These are phyloP conservation scores for Phytophthora litchii DNA, from an alignment of 352 stramenopile species.

Conservation along the genomic window DNA sequence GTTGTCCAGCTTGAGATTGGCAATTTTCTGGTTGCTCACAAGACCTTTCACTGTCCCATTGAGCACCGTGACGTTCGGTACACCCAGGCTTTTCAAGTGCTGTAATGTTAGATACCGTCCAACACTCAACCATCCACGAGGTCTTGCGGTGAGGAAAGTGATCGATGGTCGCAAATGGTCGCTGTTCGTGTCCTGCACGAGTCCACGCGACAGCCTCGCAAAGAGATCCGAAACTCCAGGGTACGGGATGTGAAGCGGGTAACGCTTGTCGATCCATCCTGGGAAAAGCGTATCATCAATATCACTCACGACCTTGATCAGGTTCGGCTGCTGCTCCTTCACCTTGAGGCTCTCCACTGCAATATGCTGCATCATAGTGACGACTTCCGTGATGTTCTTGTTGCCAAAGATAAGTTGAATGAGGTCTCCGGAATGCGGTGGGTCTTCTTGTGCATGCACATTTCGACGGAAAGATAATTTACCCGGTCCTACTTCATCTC, in stretches of 20 bases:
- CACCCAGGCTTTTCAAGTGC: slow-evolving; percentile 74
- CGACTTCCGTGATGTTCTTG: slow-evolving; percentile 81
- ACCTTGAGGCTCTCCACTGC: slow-evolving; percentile 78
- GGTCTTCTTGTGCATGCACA: slow-evolving; percentile 36
- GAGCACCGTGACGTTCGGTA: slow-evolving; percentile 78
- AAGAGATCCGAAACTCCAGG: slow-evolving; percentile 80
- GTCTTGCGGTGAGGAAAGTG: slow-evolving; percentile 83
- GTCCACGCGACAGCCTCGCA: slow-evolving; percentile 60
- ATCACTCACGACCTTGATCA: slow-evolving; percentile 89
- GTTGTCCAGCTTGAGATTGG: slow-evolving; percentile 83
- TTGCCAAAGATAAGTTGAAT: slow-evolving; percentile 79
- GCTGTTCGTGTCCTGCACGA: slow-evolving; percentile 37
- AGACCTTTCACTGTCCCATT: slow-evolving; percentile 81
- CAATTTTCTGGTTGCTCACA: slow-evolving; percentile 86
- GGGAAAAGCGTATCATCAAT: slow-evolving; percentile 87
- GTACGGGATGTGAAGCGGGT: slow-evolving; percentile 79
- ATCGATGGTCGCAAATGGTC: slow-evolving; percentile 58
- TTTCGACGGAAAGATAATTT: slow-evolving; percentile 16
- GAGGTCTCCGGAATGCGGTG: slow-evolving; percentile 72
- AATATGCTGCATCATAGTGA: slow-evolving; percentile 86
- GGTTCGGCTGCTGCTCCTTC: slow-evolving; percentile 49
- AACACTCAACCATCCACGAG: slow-evolving; percentile 80
- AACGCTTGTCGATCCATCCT: slow-evolving; percentile 77
- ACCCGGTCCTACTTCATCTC: slow-evolving; percentile 12
- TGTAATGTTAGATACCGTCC: slow-evolving; percentile 82